phyloP scores from a whole-genome alignment of 129 eudicot species.

The Artemisia argyi region DNA sequence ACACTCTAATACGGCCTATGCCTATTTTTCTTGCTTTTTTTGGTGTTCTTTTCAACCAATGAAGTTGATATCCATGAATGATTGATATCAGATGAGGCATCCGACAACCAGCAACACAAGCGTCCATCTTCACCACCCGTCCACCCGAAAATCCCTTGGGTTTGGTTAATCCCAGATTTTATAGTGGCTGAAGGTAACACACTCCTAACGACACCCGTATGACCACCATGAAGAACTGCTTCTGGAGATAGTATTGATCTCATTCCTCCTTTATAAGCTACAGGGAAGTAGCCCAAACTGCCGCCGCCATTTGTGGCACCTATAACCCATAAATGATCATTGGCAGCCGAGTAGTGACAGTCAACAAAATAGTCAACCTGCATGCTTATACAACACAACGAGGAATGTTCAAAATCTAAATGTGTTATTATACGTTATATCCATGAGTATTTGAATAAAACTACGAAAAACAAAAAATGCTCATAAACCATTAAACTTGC shows the following conservation, averaged over 20 bases:
- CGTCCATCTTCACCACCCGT: conserved; percentile 98
- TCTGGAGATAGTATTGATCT: conserved; percentile 64
- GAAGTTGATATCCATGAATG: conserved; percentile 72
- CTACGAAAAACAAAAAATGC: too few species aligned
- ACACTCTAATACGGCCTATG: conserved; percentile 69
- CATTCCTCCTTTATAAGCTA: conserved; percentile 40
- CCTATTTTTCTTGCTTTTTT: conserved; percentile 47
- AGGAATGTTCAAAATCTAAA: neutral
- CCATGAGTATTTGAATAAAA: neutral
- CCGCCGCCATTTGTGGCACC: conserved; percentile 96
- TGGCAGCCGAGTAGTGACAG: conserved; percentile 73
- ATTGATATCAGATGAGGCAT: conserved; percentile 42
- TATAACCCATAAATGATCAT: conserved; percentile 71
- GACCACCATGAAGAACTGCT: conserved; percentile 92
- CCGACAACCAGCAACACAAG: conserved; percentile 90
- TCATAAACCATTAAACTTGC: neutral
- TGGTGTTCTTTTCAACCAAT: conserved; percentile 51
- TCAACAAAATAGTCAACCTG: conserved; percentile 99
- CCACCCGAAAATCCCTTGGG: conserved; percentile 84
- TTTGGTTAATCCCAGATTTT: conserved; percentile 35
- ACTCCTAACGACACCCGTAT: conserved; percentile 74
- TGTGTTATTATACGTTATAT: neutral
- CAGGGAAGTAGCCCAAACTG: conserved; percentile 88
- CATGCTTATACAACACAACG: conserved; percentile 8
- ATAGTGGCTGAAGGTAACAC: conserved; percentile 53